Evolutionary conservation across 208 protist species (phyloP), one percentile per base, ranked within the genome.

Genomic region (Trypanosomatidae sp.): DNA sequence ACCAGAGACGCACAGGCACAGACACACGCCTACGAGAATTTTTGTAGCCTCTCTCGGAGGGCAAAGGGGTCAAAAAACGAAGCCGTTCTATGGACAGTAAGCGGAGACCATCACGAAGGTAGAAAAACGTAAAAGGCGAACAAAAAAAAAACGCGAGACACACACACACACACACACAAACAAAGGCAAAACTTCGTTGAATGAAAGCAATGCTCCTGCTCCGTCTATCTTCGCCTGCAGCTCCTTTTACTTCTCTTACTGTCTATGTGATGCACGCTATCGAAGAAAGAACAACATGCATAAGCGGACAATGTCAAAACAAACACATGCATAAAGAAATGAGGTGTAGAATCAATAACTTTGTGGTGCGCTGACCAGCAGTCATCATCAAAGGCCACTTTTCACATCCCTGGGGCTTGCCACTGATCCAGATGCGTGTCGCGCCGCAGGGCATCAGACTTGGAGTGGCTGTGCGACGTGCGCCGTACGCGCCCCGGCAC

Each of bases 371-470:
- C 28, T 43, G 17, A 36, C 28, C 36, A 36, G 33, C 15, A 9
- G 59, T 65, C 59, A 46, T 28, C 59, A 46, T 15, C 39, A 9
- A 46, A 25, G 59, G 30, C 33, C 17, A 22, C 22, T 10, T 65
- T 74, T 74, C 39, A 79, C 62, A 79, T 71, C 15, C 60, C 69
- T 30, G 68, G 68, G 58, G 52, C 64, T 60, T 81, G 66, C 77
- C 72, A 81, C 47, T 69, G 65, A 43, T 77, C 72, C 33, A 77
- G 52, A 53, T 77, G 77, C 43, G 58, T 66, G n/a, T 77, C 72
- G 22, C 72, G 67, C 28, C 71, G 36, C 43, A 58, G 50, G n/a
- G 62, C 25, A 25, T 77, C 71, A 15, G 71, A 44, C 65, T 74
- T 81, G 13, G 77, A 52, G 44, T 74, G 66, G n/a, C 67, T 77